Conservation (phyloP, 2,329 filamentous ascomycete genomes). For the Hirsutella rhossiliensis region DNA sequence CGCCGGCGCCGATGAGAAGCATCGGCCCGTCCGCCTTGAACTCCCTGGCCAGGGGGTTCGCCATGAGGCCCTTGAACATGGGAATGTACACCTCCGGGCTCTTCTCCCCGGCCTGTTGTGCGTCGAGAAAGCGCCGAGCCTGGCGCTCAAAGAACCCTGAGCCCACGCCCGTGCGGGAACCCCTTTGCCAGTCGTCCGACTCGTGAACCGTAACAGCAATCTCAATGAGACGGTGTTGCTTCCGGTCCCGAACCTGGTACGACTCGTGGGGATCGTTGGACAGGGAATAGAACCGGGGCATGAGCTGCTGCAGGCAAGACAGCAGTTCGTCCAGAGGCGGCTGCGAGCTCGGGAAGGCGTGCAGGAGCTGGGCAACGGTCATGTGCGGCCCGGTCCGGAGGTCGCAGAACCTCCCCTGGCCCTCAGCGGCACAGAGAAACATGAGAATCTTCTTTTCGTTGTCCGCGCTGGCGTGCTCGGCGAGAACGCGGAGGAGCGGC, state of each 20-base stretch:
- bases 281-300: slow-evolving; percentile 97
- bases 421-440: slow-evolving; percentile 80
- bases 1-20: slow-evolving; percentile 92
- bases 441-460: slow-evolving; percentile 82
- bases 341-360: slow-evolving; percentile 84
- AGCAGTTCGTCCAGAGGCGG: slow-evolving; percentile 77
- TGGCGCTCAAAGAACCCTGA: slow-evolving; percentile 89
- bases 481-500: slow-evolving; percentile 69
- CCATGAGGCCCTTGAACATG: slow-evolving; percentile 98
- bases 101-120: slow-evolving; percentile 47
- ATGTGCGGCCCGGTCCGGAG: slow-evolving; percentile 82
- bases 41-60: slow-evolving; percentile 83
- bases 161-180: slow-evolving; percentile 68
- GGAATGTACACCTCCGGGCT: slow-evolving; percentile 62
- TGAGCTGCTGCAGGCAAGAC: slow-evolving; percentile 70
- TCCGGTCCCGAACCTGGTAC: slow-evolving; percentile 53
- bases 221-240: slow-evolving; percentile 73
- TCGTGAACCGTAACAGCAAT: slow-evolving; percentile 96
- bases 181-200: slow-evolving; percentile 62
- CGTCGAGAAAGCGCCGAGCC: slow-evolving; percentile 58
- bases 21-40: slow-evolving; percentile 93
- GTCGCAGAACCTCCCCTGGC: slow-evolving; percentile 87
- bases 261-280: slow-evolving; percentile 87
- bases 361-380: slow-evolving; percentile 72
- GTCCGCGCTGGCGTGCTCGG: slow-evolving; percentile 67